These are phyloP conservation scores for Hyaloperonospora arabidopsidis DNA, from an alignment of 352 stramenopile species.

Conservation along the genomic window DNA sequence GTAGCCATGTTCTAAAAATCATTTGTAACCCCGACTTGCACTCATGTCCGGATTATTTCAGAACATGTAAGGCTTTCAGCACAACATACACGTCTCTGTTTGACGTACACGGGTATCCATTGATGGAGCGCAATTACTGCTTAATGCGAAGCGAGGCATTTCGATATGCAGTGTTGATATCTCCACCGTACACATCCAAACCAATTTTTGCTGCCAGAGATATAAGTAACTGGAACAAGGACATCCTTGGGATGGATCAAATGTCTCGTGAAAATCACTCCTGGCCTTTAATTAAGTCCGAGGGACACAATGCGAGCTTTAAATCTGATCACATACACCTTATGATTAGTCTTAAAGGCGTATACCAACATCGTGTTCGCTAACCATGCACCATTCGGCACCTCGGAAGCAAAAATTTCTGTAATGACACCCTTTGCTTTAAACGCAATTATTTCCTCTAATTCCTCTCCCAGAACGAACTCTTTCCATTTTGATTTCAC, in stretches of 20 bases:
- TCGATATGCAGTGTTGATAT: slow-evolving; percentile 1
- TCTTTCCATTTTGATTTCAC: slow-evolving; percentile 2
- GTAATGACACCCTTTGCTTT: slow-evolving; percentile 6
- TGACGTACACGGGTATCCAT: slow-evolving; percentile 1
- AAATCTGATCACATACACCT: background rate
- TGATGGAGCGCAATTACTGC: slow-evolving; percentile 3
- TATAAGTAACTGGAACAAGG: background rate
- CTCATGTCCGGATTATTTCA: slow-evolving; percentile 4
- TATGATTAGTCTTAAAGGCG: background rate
- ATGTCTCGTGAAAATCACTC: slow-evolving; percentile 2
- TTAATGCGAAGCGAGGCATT: slow-evolving; percentile 2
- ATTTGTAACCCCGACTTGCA: background rate
- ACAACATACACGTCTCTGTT: background rate
- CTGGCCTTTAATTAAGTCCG: too few relatives aligned
- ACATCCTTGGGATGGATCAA: background rate
- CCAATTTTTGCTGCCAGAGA: background rate
- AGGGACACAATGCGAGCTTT: background rate
- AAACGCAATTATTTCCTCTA: slow-evolving; percentile 5
- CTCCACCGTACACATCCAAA: background rate
- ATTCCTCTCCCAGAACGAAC: slow-evolving; percentile 4
- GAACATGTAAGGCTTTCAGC: slow-evolving; percentile 5
- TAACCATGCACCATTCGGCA: background rate
- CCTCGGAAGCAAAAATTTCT: too few relatives aligned
- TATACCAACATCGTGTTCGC: slow-evolving; percentile 1
- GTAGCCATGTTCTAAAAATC: background rate